Base-by-base conservation (phyloP, 805 yeast species). In the Barnettozyma botsteinii region DNA sequence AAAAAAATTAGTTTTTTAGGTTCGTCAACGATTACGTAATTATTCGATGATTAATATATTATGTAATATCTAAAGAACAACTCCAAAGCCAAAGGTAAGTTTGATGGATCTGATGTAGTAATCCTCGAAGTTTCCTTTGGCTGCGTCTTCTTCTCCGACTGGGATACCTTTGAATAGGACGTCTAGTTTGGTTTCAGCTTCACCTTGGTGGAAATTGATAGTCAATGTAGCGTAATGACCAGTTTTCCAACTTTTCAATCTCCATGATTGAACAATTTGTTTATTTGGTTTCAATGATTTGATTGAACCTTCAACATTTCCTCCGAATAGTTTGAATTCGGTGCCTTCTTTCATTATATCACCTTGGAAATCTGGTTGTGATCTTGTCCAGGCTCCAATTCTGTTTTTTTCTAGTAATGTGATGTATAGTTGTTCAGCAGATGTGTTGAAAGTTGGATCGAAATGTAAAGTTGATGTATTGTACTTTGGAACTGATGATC, bases 41-140 rank as follows among this genome's bases (percentile, higher is more conserved):
- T 14, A 28, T 30, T 18, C 10, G 12, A 3, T 23, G n/a, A n/a
- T n/a, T n/a, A n/a, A n/a, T n/a, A n/a, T n/a, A n/a, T n/a, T n/a
- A n/a, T n/a, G n/a, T n/a, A n/a, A n/a, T n/a, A n/a, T n/a, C 29
- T 66, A 86, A 51, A 87, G 67, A 12, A 87, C 94, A n/a, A 93
- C 85, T 14, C 98, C 98, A 60, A 85, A 89, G 1, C 98, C 98
- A 62, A 93, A 93, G 0, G 96, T 83, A 31, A 86, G 59, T 66
- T 88, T 93, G 56, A 93, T 91, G 7, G 95, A 77, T 63, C 82
- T 81, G 37, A 93, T 79, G 59, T 93, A 93, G 64, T 88, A 85
- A 46, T 85, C 87, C 53, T 87, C 86, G 57, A 93, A 91, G 62
- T 91, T 93, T 30, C 70, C 75, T 55, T 79, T 77, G 29, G 85